Base-by-base conservation (phyloP, 1,284 basidiomycete species). In the Sanghuangporus weigelae region DNA sequence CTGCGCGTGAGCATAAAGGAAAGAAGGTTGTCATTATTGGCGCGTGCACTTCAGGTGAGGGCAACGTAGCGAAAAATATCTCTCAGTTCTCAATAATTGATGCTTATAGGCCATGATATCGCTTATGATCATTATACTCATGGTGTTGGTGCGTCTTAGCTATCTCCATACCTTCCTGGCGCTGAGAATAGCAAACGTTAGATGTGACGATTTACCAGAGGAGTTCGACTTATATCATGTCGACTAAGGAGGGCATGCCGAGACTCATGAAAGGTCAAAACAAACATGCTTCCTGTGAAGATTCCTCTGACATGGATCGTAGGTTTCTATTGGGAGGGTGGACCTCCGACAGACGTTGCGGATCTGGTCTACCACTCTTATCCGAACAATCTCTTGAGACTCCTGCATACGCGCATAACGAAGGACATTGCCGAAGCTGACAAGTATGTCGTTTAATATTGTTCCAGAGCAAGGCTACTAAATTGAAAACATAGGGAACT, bases 121-220 rank as follows among this genome's bases (percentile, higher is more conserved):
- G 75, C 75, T 26, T 71, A 76, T 35, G 81, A 83, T 67, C 77
- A 80, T 60, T 75, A 72, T 19, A 73, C 79, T 26, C 74, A 81
- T 62, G 81, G 79, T 40, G 76, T 78, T 16, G 78, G 81, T 73
- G 67, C 54, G 75, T 57, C 21, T 14, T 14, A 14, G 21, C 12
- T 4, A 19, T 46, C 54, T 49, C 49, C 12, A 11, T 31, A 19
- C 36, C 6, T n/a, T 59, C 19, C 50, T n/a, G n/a, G 12, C 7
- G 16, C 42, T 21, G n/a, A 8, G 2, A 12, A 4, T 38, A 19
- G 3, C 4, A 14, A 21, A 26, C 36, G 14, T 12, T 11, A 82
- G 82, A 83, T 55, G 79, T 85, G 3, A 86, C 85, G 2, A 83
- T 89, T 75, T 81, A 82, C 64, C 88, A 90, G 72, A 78, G 87